These are phyloP conservation scores for Daldinia sp. DNA, from an alignment of 2,329 filamentous ascomycete genomes.

Conservation along the genomic window DNA sequence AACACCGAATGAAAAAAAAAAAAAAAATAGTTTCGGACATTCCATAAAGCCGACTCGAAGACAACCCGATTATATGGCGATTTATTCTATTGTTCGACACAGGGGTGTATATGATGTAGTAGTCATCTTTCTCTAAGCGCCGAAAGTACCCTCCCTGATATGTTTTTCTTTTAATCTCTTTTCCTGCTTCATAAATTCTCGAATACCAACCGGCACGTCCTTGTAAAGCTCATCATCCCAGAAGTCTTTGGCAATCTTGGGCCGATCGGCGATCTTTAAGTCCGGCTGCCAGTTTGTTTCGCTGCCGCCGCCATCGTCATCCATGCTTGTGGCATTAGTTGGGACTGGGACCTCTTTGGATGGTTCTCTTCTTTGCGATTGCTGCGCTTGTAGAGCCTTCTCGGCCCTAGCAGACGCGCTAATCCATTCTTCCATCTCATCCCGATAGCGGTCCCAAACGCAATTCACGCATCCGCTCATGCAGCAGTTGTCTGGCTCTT, in stretches of 20 bases:
- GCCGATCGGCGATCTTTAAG: slow-evolving; percentile 53
- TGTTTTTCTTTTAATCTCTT: slow-evolving; percentile 87
- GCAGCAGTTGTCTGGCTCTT: slow-evolving; percentile 97
- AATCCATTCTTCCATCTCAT: slow-evolving; percentile 93
- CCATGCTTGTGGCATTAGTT: slow-evolving; percentile 69
- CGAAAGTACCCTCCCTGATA: slow-evolving; percentile 64
- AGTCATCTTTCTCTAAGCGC: slow-evolving; percentile 51
- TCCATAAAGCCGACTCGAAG: slow-evolving; percentile 20
- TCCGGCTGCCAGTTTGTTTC: slow-evolving; percentile 71
- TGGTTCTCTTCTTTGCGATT: slow-evolving; percentile 38
- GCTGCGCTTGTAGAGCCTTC: slow-evolving; percentile 59
- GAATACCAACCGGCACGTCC: slow-evolving; percentile 88
- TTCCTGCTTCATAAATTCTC: slow-evolving; percentile 97
- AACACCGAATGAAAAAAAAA: slow-evolving; percentile 26
- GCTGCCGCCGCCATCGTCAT: slow-evolving; percentile 83
- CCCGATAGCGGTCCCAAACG: slow-evolving; percentile 91
- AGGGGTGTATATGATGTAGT: slow-evolving; percentile 36
- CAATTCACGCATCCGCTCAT: slow-evolving; percentile 99
- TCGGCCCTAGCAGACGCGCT: slow-evolving; percentile 73
- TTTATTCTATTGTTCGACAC: slow-evolving; percentile 36
- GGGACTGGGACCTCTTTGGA: slow-evolving; percentile 31
- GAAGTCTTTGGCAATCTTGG: slow-evolving; percentile 63
- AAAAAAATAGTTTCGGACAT: slow-evolving; percentile 17
- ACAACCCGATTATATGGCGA: slow-evolving; percentile 11
- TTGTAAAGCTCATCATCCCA: slow-evolving; percentile 79